Evolutionary conservation across 805 yeast genomes (phyloP).

Genomic region (Wickerhamomyces silvicola): DNA sequence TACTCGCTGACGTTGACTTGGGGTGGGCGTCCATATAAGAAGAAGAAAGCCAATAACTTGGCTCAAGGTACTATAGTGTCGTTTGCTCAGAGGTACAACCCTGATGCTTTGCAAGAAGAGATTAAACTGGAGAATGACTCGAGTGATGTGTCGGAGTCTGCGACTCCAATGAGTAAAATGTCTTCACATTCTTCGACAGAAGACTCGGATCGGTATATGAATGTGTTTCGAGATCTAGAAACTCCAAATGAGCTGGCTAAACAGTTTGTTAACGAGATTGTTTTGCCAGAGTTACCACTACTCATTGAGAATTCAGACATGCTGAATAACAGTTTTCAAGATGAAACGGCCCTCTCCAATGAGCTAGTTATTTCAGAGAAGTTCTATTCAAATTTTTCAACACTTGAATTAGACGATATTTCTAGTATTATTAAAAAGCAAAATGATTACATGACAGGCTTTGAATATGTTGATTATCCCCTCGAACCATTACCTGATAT

Average conservation of each 20-base stretch:
- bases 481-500: constrained; percentile 50
- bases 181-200: background rate
- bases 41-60: constrained; percentile 24
- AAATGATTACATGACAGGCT: constrained; percentile 2
- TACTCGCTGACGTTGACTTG: constrained; percentile 58
- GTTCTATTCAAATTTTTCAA: background rate
- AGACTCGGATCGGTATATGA: constrained; percentile 2
- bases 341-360: background rate
- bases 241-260: constrained; percentile 12
- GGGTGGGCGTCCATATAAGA: constrained; percentile 69
- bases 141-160: too few species aligned
- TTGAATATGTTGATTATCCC: constrained; percentile 4
- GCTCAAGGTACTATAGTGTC: constrained; percentile 15
- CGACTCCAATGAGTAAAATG: too few species aligned
- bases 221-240: constrained; percentile 12
- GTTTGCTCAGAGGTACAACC: constrained; percentile 13
- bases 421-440: too few species aligned
- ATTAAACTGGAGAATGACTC: background rate
- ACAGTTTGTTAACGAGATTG: constrained; percentile 10
- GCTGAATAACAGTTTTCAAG: background rate
- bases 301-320: constrained; percentile 6
- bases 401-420: background rate
- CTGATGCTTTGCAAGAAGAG: too few species aligned
- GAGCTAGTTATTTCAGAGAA: background rate
- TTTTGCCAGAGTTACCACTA: constrained; percentile 8